Evolutionary conservation across 1,284 basidiomycete species (phyloP).

Genomic region (Meira miltonrushii): DNA sequence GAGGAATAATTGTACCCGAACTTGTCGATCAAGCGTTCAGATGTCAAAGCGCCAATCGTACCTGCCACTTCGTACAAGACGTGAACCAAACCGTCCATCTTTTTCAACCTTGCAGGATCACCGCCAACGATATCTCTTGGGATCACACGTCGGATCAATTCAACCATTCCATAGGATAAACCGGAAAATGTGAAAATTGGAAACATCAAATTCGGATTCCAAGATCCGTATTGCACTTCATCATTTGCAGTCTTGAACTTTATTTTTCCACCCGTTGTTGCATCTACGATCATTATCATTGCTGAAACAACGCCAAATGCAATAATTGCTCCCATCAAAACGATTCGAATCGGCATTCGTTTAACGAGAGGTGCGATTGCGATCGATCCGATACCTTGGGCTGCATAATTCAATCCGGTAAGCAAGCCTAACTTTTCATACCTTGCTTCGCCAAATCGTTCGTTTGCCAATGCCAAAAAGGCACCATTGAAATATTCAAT

Average conservation of each 20-base stretch:
- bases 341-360: conserved; percentile 50
- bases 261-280: conserved; percentile 48
- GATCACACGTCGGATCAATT: conserved; percentile 53
- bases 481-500: conserved; percentile 37
- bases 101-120: conserved; percentile 44
- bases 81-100: conserved; percentile 54
- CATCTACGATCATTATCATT: conserved; percentile 51
- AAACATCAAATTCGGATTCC: conserved; percentile 51
- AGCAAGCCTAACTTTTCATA: conserved; percentile 46
- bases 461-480: conserved; percentile 47
- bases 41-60: conserved; percentile 53
- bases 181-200: conserved; percentile 48
- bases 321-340: conserved; percentile 49
- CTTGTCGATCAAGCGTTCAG: conserved; percentile 49
- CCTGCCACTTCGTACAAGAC: conserved; percentile 54
- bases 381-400: conserved; percentile 48
- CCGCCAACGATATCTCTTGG: conserved; percentile 50
- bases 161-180: conserved; percentile 53
- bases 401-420: conserved; percentile 48
- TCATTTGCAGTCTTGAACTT: conserved; percentile 40
- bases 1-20: conserved; percentile 54
- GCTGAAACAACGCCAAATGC: conserved; percentile 50
- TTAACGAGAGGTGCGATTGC: conserved; percentile 52
- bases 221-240: conserved; percentile 48
- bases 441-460: conserved; percentile 33